Conservation (phyloP, 78 protist genomes). For the Corallochytrium limacisporum region DNA sequence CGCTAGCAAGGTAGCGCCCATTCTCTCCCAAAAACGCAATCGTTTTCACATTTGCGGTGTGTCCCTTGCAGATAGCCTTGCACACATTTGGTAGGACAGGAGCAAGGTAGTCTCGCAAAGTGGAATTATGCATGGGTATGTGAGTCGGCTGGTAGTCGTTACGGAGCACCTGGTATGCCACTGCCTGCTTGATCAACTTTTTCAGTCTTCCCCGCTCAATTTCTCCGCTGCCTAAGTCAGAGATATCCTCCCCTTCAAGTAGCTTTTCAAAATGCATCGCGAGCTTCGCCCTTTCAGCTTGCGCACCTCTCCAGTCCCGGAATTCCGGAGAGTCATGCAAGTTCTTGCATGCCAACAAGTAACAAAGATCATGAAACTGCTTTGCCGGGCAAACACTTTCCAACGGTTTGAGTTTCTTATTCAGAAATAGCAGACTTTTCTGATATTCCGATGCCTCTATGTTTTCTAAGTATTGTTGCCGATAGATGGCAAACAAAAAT, state of each 20-base stretch:
- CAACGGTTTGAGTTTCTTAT: conserved; percentile 51
- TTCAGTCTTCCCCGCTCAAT: conserved; percentile 1
- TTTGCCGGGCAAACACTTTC: conserved; percentile 36
- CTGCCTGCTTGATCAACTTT: conserved; percentile 38
- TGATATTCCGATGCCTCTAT: conserved; percentile 43
- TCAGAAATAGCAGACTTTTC: conserved; percentile 34
- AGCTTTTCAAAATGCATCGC: conserved; percentile 36
- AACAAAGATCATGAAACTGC: conserved; percentile 57
- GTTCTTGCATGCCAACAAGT: conserved; percentile 46
- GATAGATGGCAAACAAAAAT: conserved; percentile 49
- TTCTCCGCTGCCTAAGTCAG: neutral
- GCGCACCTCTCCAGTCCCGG: too few species aligned
- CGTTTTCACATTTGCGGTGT: conserved; percentile 49
- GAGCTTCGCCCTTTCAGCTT: conserved; percentile 9
- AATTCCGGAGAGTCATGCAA: too few species aligned
- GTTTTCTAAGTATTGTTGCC: conserved; percentile 59
- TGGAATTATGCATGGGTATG: conserved; percentile 24
- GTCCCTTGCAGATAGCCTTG: conserved; percentile 24
- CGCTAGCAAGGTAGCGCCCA: conserved; percentile 29
- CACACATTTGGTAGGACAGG: conserved; percentile 46
- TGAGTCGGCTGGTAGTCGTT: conserved; percentile 42
- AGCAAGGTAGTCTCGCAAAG: conserved; percentile 44
- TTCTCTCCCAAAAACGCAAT: conserved; percentile 36
- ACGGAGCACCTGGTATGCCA: conserved; percentile 51
- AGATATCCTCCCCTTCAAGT: conserved; percentile 24